Percentiles rank a stretch among this genome's conserved stretches.
Evolutionary conservation across 257 asterid genomes (phyloP).

Genomic region (Lithospermum erythrorhizon): DNA sequence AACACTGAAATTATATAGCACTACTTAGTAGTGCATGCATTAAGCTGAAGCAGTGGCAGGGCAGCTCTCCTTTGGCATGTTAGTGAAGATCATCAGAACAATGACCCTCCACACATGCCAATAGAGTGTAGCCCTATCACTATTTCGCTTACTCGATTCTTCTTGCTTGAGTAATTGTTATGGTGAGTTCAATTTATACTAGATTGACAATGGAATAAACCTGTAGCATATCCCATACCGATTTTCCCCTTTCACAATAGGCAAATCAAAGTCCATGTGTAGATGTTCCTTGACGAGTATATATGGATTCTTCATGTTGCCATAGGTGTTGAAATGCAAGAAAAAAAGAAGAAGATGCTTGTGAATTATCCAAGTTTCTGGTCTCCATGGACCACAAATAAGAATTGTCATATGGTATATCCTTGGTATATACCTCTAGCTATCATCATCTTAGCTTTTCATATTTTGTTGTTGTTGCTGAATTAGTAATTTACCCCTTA

Average conservation of each 20-base stretch:
- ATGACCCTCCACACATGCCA: slow-evolving; percentile 26
- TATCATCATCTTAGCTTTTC: too few relatives aligned
- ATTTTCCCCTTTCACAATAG: slow-evolving; percentile 16
- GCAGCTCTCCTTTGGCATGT: slow-evolving; percentile 74
- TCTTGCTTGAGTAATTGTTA: slow-evolving; percentile 1
- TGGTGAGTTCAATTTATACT: background rate
- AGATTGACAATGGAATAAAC: slow-evolving; percentile 23
- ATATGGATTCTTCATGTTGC: background rate
- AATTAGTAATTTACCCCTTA: too few relatives aligned
- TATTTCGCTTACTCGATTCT: slow-evolving; percentile 22
- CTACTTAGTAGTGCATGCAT: too few relatives aligned
- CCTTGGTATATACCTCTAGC: background rate
- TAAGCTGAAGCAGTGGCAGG: slow-evolving; percentile 33
- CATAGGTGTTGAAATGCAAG: background rate
- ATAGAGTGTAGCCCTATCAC: slow-evolving; percentile 37
- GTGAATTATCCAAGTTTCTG: background rate
- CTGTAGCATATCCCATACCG: slow-evolving; percentile 25
- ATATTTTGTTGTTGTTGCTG: too few relatives aligned
- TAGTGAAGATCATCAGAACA: background rate
- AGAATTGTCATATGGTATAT: background rate
- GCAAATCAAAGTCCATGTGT: background rate
- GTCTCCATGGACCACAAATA: background rate
- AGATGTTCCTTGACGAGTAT: background rate
- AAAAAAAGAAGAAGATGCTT: background rate
- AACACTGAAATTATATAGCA: too few relatives aligned